A percentile compares a stretch with the other conserved stretches of the same genome.
phyloP scores from a whole-genome alignment of 768 basidiomycete species.

The Cubamyces sp. region DNA sequence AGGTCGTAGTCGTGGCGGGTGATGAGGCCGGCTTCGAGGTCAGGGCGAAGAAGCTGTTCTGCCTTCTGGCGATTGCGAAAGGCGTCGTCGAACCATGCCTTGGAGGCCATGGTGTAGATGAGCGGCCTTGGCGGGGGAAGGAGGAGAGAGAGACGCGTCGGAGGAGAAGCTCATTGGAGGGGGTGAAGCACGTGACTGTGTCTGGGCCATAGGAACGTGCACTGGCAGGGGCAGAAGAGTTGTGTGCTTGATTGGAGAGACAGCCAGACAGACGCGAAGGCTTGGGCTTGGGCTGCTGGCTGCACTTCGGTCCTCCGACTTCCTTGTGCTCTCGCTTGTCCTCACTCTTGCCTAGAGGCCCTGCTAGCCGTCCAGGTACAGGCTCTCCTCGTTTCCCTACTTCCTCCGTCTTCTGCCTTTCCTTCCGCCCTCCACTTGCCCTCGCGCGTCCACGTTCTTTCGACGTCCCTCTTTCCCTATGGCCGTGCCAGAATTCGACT shows the following conservation, averaged over 20 bases:
- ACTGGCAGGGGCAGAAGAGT: background rate
- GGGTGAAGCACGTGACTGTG: constrained; percentile 9
- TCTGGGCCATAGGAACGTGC: constrained; percentile 17
- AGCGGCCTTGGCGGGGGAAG: background rate
- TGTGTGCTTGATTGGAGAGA: background rate
- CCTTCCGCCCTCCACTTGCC: constrained; percentile 13
- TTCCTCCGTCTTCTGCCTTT: background rate
- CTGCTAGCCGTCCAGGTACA: constrained; percentile 19
- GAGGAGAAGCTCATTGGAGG: constrained; percentile 5
- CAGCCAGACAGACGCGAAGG: background rate
- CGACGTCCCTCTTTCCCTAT: constrained; percentile 4
- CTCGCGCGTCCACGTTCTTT: constrained; percentile 13
- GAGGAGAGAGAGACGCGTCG: constrained; percentile 9
- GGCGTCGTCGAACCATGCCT: constrained; percentile 46
- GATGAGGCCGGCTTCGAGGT: constrained; percentile 55
- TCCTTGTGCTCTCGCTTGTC: background rate
- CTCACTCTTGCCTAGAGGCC: background rate
- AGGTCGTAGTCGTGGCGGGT: constrained; percentile 59
- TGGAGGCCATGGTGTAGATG: constrained; percentile 22
- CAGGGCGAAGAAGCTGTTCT: constrained; percentile 55
- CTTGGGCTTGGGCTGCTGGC: too few species aligned
- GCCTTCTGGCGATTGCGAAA: constrained; percentile 47
- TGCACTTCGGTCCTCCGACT: too few species aligned
- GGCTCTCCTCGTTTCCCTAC: background rate
- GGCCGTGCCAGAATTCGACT: constrained; percentile 23